phyloP scores from a whole-genome alignment of 345 rosid genomes.

The Erodium maritimum region DNA sequence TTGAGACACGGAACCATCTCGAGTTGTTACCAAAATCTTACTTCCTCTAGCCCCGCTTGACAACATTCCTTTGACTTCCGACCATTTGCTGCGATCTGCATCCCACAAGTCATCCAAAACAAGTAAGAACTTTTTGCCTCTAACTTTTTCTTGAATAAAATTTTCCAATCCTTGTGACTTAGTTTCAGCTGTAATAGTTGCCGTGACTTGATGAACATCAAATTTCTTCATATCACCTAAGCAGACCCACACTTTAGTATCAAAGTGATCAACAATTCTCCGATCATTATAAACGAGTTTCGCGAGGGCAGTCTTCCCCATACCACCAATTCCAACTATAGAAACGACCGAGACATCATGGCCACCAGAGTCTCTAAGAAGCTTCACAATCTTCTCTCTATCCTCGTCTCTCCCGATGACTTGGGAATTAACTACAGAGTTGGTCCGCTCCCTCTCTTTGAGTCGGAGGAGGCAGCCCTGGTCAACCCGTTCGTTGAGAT shows the following conservation, averaged over 20 bases:
- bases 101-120: not conserved
- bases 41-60: not conserved
- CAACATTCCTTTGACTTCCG: not conserved
- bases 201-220: not conserved
- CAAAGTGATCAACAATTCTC: slow-evolving; percentile 6
- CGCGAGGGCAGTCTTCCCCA: slow-evolving; percentile 16
- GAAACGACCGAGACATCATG: slow-evolving; percentile 11
- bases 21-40: not conserved
- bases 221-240: not conserved
- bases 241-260: slow-evolving; percentile 9
- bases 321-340: slow-evolving; percentile 16
- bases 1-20: not conserved
- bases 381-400: slow-evolving; percentile 2
- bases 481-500: not conserved
- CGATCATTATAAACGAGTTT: slow-evolving; percentile 14
- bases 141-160: not conserved
- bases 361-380: not conserved
- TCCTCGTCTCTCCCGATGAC: slow-evolving; percentile 17
- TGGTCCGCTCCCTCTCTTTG: not conserved
- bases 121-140: not conserved
- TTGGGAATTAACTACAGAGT: slow-evolving; percentile 11
- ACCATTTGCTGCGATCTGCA: not conserved
- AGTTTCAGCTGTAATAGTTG: too few species aligned
- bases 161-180: too few species aligned
- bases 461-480: not conserved